Percentiles rank a stretch among this genome's conserved stretches.
These are phyloP conservation scores for Claviceps cyperi DNA, from an alignment of 2,329 filamentous ascomycete genomes.

Conservation along the genomic window DNA sequence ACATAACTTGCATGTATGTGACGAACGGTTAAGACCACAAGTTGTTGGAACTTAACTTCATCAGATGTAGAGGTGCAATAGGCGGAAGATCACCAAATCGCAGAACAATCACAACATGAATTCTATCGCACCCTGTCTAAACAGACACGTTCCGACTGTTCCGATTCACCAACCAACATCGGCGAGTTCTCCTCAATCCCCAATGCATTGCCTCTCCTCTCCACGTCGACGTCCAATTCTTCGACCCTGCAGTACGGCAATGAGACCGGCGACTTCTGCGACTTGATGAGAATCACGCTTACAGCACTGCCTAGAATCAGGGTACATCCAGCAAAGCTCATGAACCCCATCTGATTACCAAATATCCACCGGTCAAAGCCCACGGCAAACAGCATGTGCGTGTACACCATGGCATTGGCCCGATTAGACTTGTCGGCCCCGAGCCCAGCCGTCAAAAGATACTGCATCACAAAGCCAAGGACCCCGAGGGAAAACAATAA, in stretches of 20 bases:
- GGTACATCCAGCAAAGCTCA: slow-evolving; percentile 35
- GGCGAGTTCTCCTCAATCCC: slow-evolving; percentile 23
- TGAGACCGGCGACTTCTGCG: slow-evolving; percentile 15
- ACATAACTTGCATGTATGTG: no score
- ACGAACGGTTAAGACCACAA: no score
- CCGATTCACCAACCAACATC: slow-evolving; percentile 23
- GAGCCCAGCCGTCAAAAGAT: slow-evolving; percentile 65
- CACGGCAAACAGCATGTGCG: slow-evolving; percentile 41
- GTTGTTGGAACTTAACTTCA: no score
- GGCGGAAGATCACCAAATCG: no score
- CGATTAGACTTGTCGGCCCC: slow-evolving; percentile 52
- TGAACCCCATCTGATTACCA: slow-evolving; percentile 32
- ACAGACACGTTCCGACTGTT: slow-evolving; percentile 10
- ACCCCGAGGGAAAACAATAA: slow-evolving; percentile 54
- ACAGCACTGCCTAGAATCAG: slow-evolving; percentile 39
- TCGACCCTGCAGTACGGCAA: slow-evolving; percentile 11
- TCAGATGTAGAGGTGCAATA: no score
- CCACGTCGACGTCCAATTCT: slow-evolving; percentile 16
- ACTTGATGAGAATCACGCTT: slow-evolving; percentile 33
- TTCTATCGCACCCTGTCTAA: not conserved
- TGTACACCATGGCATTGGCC: slow-evolving; percentile 44
- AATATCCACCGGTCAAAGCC: slow-evolving; percentile 38
- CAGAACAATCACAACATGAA: no score
- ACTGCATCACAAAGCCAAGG: slow-evolving; percentile 75
- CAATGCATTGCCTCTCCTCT: slow-evolving; percentile 16